Evolutionary conservation across 768 basidiomycete genomes (phyloP).

Genomic region (Serendipita vermifera): DNA sequence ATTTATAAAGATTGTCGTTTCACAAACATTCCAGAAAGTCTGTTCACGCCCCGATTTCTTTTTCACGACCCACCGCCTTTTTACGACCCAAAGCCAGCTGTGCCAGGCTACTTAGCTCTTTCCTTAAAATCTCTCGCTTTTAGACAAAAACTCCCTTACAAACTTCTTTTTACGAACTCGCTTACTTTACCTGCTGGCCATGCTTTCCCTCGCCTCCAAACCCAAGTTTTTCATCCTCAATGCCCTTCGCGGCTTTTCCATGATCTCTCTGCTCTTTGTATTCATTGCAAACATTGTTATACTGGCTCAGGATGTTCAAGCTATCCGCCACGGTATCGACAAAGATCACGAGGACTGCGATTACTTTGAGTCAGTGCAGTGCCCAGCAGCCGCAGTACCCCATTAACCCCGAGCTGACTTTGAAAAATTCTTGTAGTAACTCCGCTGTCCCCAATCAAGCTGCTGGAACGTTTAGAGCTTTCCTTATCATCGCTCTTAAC

Average conservation of each 20-base stretch:
- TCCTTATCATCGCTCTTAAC: constrained; percentile 5
- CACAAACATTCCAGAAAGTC: no score
- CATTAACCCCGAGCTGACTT: neutral
- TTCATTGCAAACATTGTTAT: constrained; percentile 3
- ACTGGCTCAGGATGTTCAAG: neutral
- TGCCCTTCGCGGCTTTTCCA: constrained; percentile 1
- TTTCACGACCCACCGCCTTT: no score
- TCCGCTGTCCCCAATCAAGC: constrained; percentile 1
- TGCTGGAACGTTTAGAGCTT: constrained; percentile 7
- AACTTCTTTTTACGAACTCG: no score
- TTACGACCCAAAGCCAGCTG: no score
- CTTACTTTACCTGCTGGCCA: constrained; percentile 5
- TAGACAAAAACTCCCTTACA: no score
- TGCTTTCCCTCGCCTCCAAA: constrained; percentile 6
- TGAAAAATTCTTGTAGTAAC: neutral
- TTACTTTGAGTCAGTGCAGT: constrained; percentile 1
- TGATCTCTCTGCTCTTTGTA: constrained; percentile 5
- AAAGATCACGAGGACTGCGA: constrained; percentile 7
- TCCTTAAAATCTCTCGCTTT: no score
- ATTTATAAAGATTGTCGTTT: no score
- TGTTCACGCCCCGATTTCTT: no score
- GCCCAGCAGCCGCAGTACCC: neutral
- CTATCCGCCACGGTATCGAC: neutral
- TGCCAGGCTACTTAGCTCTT: no score
- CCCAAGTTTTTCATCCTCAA: constrained; percentile 8